Evolutionary conservation across 768 basidiomycete genomes (phyloP), one percentile per base, ranked within the genome.

Genomic region (Russula brevipes): DNA sequence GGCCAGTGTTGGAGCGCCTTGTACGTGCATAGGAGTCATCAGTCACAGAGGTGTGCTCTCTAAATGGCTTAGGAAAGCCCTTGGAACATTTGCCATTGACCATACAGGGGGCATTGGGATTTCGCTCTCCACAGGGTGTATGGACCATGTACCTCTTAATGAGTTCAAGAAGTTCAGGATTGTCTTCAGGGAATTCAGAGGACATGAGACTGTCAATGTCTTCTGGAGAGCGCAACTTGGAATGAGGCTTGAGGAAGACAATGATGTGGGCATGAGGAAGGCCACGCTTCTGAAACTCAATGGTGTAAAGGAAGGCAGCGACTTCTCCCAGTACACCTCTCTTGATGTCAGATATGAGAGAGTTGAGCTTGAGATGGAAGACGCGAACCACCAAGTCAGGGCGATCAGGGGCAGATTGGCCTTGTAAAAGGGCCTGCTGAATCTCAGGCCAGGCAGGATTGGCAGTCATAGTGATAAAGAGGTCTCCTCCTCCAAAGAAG

Each of bases 181-280:
- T 70, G 5, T 72, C 73, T 69, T 82, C 76, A 16, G 82, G 83
- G 57, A 76, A 76, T 30, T 45, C 44, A 45, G 44, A 45, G 19
- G 44, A 45, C 44, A 51, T 51, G 6, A 51, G 50, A 16, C 49
- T 50, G 24, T 50, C 49, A 31, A 51, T 51, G 4, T 51, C 30
- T 2, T 51, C 14, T 16, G 50, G 31, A 9, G 50, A 17, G 6
- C 10, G 30, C 12, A 50, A 50, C 11, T 50, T 50, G 49, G 49
- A 9, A 4, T 50, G 11, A 14, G 49, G 49, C 8, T 50, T 11
- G 16, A 45, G 44, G 16, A 45, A 45, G n/a, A 45, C 44, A 45
- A 45, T 45, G 44, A 45, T 45, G 6, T 45, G 44, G 30, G 52
- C 52, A 38, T 53, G 36, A 5, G 52, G 52, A 16, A 38, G 36